phyloP scores from a whole-genome alignment of 805 yeast species.

The Kuraishia cidri region DNA sequence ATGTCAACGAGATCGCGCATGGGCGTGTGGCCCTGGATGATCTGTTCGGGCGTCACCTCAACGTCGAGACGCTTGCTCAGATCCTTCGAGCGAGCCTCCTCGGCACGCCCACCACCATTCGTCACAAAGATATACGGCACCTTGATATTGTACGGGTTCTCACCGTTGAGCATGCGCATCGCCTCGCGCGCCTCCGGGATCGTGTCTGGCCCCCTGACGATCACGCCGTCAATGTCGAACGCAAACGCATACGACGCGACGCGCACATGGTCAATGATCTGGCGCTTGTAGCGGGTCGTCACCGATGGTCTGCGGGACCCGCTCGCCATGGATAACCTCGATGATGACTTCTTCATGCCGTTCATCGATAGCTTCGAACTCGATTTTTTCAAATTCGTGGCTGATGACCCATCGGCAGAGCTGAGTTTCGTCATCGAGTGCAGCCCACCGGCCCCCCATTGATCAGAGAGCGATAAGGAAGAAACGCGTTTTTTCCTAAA shows the following conservation, averaged over 20 bases:
- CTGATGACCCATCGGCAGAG: neutral
- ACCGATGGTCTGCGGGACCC: slow-evolving; percentile 37
- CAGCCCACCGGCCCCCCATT: slow-evolving; percentile 44
- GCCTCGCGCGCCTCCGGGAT: slow-evolving; percentile 78
- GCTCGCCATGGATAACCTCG: slow-evolving; percentile 16
- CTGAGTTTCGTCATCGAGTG: slow-evolving; percentile 16
- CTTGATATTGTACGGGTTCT: slow-evolving; percentile 64
- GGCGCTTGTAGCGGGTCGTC: slow-evolving; percentile 35
- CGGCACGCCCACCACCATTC: slow-evolving; percentile 89
- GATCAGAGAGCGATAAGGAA: slow-evolving; percentile 62
- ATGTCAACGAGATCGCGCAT: slow-evolving; percentile 72
- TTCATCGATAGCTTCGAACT: slow-evolving; percentile 13
- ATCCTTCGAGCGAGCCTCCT: slow-evolving; percentile 63
- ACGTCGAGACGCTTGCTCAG: slow-evolving; percentile 51
- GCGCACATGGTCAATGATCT: slow-evolving; percentile 57
- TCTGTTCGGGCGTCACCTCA: slow-evolving; percentile 64
- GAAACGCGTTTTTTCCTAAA: slow-evolving; percentile 56
- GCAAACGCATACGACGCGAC: slow-evolving; percentile 84
- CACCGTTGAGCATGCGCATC: slow-evolving; percentile 63
- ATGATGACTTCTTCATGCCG: slow-evolving; percentile 10
- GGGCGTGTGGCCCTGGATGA: slow-evolving; percentile 91
- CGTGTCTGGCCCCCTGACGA: slow-evolving; percentile 76
- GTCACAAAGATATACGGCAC: slow-evolving; percentile 84
- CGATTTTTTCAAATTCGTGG: slow-evolving; percentile 13
- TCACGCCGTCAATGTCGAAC: slow-evolving; percentile 89